Conservation (phyloP, 305 asterid genomes). For the Plantago rigida region DNA sequence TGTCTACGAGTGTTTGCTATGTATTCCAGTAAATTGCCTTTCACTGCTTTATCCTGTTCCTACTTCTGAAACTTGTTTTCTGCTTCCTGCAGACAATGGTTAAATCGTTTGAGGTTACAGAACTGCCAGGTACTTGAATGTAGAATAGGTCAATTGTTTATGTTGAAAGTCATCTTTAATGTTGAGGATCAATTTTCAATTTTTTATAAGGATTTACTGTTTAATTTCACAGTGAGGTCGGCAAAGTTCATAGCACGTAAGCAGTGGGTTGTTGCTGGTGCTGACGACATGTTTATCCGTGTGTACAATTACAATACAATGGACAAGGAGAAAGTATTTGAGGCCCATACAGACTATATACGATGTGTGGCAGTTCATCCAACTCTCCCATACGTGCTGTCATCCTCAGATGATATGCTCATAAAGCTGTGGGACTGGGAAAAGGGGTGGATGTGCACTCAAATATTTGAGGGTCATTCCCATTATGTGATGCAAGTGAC, state of each 20-base stretch:
- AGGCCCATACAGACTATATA: constrained; percentile 97
- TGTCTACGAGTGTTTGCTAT: constrained; percentile 10
- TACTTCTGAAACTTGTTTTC: constrained; percentile 26
- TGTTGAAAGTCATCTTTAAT: constrained; percentile 18
- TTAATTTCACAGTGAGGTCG: constrained; percentile 67
- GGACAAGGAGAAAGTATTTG: constrained; percentile 94
- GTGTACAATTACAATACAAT: constrained; percentile 91
- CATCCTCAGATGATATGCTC: constrained; percentile 99
- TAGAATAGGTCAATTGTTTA: constrained; percentile 20
- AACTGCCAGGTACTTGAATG: constrained; percentile 68
- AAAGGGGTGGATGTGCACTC: constrained; percentile 94
- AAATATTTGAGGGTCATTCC: constrained; percentile 97
- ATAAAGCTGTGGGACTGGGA: constrained; percentile 99
- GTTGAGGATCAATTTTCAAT: constrained; percentile 3
- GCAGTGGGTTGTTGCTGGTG: constrained; percentile 99
- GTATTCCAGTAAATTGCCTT: constrained; percentile 13
- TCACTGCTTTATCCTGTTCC: constrained; percentile 15
- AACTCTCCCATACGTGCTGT: constrained; percentile 80
- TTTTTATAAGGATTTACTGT: constrained; percentile 22
- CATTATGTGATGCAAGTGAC: constrained; percentile 99
- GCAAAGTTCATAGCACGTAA: constrained; percentile 88
- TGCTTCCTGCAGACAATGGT: constrained; percentile 67
- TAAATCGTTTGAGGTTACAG: constrained; percentile 92
- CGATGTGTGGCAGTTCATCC: constrained; percentile 98
- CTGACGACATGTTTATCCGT: constrained; percentile 92